Percentiles rank a stretch among this genome's conserved stretches.
Conservation (phyloP, 1,284 basidiomycete genomes). For the Wallemia mellicola region DNA sequence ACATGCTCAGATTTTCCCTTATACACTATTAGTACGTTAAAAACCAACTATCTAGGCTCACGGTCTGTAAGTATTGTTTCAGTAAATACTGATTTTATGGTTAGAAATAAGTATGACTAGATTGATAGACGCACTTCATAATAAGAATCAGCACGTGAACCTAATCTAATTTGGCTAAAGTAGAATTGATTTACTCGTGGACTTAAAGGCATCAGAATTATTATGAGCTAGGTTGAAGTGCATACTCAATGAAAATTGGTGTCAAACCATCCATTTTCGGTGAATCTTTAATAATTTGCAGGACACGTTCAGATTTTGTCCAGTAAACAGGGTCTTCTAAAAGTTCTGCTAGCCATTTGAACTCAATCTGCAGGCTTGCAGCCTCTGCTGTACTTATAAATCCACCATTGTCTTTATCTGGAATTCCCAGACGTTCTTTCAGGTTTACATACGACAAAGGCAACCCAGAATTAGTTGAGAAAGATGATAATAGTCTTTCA, state of each 20-base stretch:
- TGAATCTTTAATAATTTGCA: constrained; percentile 34
- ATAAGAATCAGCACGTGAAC: constrained; percentile 75
- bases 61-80: constrained; percentile 23
- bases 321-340: constrained; percentile 51
- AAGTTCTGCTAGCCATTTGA: constrained; percentile 57
- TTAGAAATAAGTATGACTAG: too few relatives aligned
- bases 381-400: constrained; percentile 57
- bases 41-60: too few relatives aligned
- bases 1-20: constrained; percentile 43
- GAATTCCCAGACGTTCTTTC: constrained; percentile 28
- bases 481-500: constrained; percentile 54
- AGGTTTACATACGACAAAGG: constrained; percentile 56
- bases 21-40: too few relatives aligned
- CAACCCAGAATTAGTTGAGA: constrained; percentile 50
- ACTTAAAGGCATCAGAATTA: too few relatives aligned
- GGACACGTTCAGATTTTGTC: constrained; percentile 49
- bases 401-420: constrained; percentile 31
- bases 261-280: constrained; percentile 37
- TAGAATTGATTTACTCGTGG: constrained; percentile 36
- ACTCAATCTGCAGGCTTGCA: constrained; percentile 56
- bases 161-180: constrained; percentile 50
- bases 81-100: too few relatives aligned
- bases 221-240: too few relatives aligned
- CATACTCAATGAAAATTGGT: constrained; percentile 55
- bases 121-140: too few relatives aligned